Percentiles rank a stretch among this genome's conserved stretches.
Conservation (phyloP, 768 basidiomycete genomes). For the Leccinum incarnatum region DNA sequence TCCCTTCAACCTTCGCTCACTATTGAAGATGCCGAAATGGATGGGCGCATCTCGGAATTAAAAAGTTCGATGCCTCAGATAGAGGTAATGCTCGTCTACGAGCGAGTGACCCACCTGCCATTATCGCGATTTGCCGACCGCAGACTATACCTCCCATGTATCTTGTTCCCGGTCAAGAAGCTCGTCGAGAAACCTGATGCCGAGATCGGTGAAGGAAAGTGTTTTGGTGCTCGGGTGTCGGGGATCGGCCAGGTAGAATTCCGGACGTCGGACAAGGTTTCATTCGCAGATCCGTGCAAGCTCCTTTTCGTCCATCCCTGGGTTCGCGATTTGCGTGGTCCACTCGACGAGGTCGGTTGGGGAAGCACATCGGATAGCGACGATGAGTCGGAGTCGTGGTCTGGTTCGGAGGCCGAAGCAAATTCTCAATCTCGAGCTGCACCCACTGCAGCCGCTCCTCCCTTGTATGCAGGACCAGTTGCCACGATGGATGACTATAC, state of each 20-base stretch:
- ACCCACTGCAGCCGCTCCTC: neutral
- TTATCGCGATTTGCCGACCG: too few species aligned
- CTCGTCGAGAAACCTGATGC: too few species aligned
- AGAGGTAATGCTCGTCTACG: too few species aligned
- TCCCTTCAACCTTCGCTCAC: too few species aligned
- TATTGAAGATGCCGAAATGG: too few species aligned
- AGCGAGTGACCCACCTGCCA: too few species aligned
- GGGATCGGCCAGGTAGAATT: neutral
- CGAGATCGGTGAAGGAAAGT: too few species aligned
- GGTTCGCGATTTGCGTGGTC: slow-evolving; percentile 7
- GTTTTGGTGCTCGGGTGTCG: too few species aligned
- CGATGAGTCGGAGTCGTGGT: neutral
- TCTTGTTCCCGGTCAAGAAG: too few species aligned
- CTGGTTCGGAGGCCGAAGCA: neutral
- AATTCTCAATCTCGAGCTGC: neutral
- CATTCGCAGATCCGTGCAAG: neutral
- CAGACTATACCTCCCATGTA: too few species aligned
- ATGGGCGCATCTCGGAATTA: too few species aligned
- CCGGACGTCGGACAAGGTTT: neutral
- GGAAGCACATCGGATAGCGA: neutral
- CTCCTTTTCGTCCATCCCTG: slow-evolving; percentile 10
- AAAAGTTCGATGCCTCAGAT: too few species aligned
- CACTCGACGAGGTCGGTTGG: neutral
- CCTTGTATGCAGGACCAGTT: neutral
- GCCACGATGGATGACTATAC: neutral